Evolutionary conservation across 495 filamentous ascomycete species (phyloP).

Genomic region (Penicillium pulvis): DNA sequence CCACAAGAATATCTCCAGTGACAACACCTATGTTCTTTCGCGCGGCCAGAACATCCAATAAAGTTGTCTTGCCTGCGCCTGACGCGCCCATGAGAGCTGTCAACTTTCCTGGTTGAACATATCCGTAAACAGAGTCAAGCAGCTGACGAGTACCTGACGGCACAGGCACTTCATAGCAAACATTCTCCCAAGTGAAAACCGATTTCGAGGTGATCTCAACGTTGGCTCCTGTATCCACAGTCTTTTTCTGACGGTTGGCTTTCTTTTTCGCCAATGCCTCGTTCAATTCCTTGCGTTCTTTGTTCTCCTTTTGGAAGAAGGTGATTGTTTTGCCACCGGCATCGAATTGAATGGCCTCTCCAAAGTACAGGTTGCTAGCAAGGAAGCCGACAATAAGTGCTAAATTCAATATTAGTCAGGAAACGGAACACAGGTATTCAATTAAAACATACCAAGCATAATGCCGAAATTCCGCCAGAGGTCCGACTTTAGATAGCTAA

Average conservation of each 20-base stretch:
- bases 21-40: constrained; percentile 81
- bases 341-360: constrained; percentile 74
- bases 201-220: constrained; percentile 66
- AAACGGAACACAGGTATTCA: background rate
- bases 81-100: constrained; percentile 85
- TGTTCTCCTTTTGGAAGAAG: constrained; percentile 71
- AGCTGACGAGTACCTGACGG: constrained; percentile 67
- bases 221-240: constrained; percentile 50
- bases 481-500: constrained; percentile 60
- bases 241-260: constrained; percentile 53
- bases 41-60: constrained; percentile 75
- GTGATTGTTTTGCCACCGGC: constrained; percentile 78
- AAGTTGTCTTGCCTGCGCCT: constrained; percentile 85
- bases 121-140: constrained; percentile 73
- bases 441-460: constrained; percentile 41
- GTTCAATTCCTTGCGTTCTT: constrained; percentile 70
- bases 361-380: constrained; percentile 66
- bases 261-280: constrained; percentile 59
- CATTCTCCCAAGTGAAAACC: constrained; percentile 52
- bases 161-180: constrained; percentile 68
- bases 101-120: constrained; percentile 75
- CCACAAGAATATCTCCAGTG: constrained; percentile 70
- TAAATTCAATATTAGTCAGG: background rate
- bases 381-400: constrained; percentile 70
- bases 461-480: constrained; percentile 81